Evolutionary conservation across 2,329 filamentous ascomycete species (phyloP).

Genomic region (Pseudodiploospora longispora): DNA sequence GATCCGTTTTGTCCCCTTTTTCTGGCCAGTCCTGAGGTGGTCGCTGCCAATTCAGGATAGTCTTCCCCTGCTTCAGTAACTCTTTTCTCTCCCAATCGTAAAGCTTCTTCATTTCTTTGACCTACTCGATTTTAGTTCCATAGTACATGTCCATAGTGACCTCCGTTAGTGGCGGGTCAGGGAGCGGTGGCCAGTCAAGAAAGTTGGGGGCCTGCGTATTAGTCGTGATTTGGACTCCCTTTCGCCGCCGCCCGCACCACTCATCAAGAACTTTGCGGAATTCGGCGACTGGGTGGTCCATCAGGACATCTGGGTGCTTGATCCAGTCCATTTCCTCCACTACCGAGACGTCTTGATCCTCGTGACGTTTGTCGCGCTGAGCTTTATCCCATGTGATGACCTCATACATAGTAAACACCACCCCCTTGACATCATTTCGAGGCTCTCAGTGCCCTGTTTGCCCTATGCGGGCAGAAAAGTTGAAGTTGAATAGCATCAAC

Average conservation of each 20-base stretch:
- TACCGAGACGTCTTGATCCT: constrained; percentile 20
- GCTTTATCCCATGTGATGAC: constrained; percentile 23
- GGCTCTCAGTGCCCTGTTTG: not conserved
- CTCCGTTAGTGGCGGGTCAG: not conserved
- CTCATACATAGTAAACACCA: constrained; percentile 27
- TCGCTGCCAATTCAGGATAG: too few species aligned
- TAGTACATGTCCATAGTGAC: too few species aligned
- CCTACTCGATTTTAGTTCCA: too few species aligned
- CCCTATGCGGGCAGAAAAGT: constrained; percentile 2
- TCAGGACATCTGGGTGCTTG: constrained; percentile 22
- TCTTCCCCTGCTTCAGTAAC: too few species aligned
- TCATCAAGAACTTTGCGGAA: constrained; percentile 19
- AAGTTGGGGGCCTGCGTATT: constrained; percentile 13
- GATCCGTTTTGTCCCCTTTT: too few species aligned
- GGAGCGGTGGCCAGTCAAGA: constrained; percentile 16
- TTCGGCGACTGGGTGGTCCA: constrained; percentile 22
- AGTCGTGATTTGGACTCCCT: constrained; percentile 5
- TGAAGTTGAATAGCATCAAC: constrained; percentile 30
- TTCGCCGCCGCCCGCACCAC: constrained; percentile 16
- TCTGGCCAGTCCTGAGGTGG: too few species aligned
- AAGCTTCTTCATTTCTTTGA: not conserved
- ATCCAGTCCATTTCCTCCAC: constrained; percentile 18
- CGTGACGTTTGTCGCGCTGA: too few species aligned
- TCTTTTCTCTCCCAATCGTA: too few species aligned
- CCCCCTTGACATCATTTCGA: constrained; percentile 20